phyloP scores from a whole-genome alignment of 2,329 filamentous ascomycete species.

The Ascochyta rabiei region DNA sequence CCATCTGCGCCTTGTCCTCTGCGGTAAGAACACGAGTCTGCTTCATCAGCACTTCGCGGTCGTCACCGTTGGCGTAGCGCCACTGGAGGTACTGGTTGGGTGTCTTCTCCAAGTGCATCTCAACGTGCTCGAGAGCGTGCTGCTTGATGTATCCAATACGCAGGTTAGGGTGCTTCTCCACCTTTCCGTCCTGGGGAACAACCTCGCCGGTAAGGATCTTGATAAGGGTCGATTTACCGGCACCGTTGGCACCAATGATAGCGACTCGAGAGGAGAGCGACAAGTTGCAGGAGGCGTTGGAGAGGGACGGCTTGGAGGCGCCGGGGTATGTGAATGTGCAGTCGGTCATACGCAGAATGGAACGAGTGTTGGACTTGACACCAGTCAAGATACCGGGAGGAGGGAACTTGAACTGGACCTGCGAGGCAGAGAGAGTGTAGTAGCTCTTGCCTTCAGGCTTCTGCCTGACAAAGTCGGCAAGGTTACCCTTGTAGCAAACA shows the following conservation, averaged over 20 bases:
- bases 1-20: constrained; percentile 87
- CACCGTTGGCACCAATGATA: constrained; percentile 96
- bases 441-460: constrained; percentile 97
- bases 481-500: constrained; percentile 80
- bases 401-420: constrained; percentile 97
- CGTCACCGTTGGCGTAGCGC: constrained; percentile 96
- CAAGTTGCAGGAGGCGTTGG: constrained; percentile 85
- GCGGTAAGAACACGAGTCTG: constrained; percentile 89
- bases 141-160: constrained; percentile 99
- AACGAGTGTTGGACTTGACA: constrained; percentile 92
- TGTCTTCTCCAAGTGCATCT: constrained; percentile 99
- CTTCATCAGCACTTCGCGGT: constrained; percentile 96
- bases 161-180: constrained; percentile 98
- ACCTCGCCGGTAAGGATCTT: constrained; percentile 94
- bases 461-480: constrained; percentile 81
- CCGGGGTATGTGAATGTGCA: constrained; percentile 94
- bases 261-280: constrained; percentile 90
- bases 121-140: constrained; percentile 97
- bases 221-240: constrained; percentile 97
- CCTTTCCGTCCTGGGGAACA: constrained; percentile 80
- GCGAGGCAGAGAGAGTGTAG: constrained; percentile 89
- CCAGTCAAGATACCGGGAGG: constrained; percentile 91
- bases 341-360: constrained; percentile 93
- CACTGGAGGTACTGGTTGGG: constrained; percentile 99
- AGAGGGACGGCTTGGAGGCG: constrained; percentile 82